phyloP scores from a whole-genome alignment of 805 yeast species.

The Pichia rugopelliculosa region DNA sequence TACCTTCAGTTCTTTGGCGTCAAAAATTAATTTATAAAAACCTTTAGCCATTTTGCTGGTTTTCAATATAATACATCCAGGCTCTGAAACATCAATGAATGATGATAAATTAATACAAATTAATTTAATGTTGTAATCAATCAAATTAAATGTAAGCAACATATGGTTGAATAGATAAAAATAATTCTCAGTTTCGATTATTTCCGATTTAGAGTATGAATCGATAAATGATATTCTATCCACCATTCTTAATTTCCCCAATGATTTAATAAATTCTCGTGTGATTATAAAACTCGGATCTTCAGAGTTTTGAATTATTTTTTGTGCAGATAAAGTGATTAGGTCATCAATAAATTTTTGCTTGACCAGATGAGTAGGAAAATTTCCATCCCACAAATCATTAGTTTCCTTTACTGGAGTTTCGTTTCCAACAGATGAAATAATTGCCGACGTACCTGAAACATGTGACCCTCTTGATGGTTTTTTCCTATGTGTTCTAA shows the following conservation, averaged over 20 bases:
- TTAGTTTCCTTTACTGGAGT: neutral
- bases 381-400: slow-evolving; percentile 13
- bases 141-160: slow-evolving; percentile 17
- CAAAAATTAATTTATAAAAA: slow-evolving; percentile 1
- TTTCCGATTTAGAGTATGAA: neutral
- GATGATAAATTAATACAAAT: slow-evolving; percentile 14
- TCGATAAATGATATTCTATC: slow-evolving; percentile 21
- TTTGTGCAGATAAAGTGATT: slow-evolving; percentile 12
- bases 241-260: slow-evolving; percentile 26
- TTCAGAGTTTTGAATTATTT: slow-evolving; percentile 3
- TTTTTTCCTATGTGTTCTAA: slow-evolving; percentile 18
- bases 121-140: slow-evolving; percentile 4
- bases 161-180: slow-evolving; percentile 25
- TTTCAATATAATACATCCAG: slow-evolving; percentile 1
- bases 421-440: slow-evolving; percentile 24
- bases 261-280: slow-evolving; percentile 16
- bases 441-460: slow-evolving; percentile 28
- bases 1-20: slow-evolving; percentile 11
- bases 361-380: slow-evolving; percentile 15
- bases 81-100: slow-evolving; percentile 12
- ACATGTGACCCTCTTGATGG: slow-evolving; percentile 30
- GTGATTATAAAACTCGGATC: slow-evolving; percentile 10
- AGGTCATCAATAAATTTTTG: slow-evolving; percentile 21
- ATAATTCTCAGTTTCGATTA: slow-evolving; percentile 10
- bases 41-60: slow-evolving; percentile 3